A percentile compares a stretch with the other conserved stretches of the same genome.
phyloP scores from a whole-genome alignment of 106 monocot genomes.

The Hemerocallis citrina region DNA sequence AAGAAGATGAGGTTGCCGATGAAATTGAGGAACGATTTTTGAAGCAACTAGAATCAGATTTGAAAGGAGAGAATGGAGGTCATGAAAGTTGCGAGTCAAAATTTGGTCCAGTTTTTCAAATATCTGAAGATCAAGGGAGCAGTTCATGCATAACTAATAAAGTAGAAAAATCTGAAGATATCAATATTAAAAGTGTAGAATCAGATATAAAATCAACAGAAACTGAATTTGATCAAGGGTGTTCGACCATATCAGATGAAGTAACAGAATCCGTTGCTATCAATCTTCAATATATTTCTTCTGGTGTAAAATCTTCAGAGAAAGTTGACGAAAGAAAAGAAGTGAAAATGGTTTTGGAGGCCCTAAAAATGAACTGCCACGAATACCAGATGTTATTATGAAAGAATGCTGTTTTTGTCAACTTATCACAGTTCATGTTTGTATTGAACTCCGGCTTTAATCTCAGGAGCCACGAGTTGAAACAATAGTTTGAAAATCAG shows the following conservation, averaged over 20 bases:
- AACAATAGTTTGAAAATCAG: too few species aligned
- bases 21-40: constrained; percentile 11
- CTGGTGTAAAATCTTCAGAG: too few species aligned
- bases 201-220: not conserved
- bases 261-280: too few species aligned
- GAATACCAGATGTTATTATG: too few species aligned
- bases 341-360: too few species aligned
- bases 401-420: too few species aligned
- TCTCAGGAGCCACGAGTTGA: constrained; percentile 6
- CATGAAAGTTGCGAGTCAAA: not conserved
- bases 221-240: not conserved
- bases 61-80: not conserved
- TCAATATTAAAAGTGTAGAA: not conserved
- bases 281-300: too few species aligned
- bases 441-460: not conserved
- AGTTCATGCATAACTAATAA: not conserved
- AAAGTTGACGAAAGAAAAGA: too few species aligned
- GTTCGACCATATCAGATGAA: too few species aligned
- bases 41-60: constrained; percentile 6
- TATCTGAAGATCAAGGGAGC: not conserved
- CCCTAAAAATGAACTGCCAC: too few species aligned
- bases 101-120: not conserved
- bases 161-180: not conserved
- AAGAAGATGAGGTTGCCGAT: not conserved
- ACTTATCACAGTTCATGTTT: not conserved